Evolutionary conservation across 108 stramenopile genomes (phyloP).

Genomic region (Cyclostephanos tholiformis): DNA sequence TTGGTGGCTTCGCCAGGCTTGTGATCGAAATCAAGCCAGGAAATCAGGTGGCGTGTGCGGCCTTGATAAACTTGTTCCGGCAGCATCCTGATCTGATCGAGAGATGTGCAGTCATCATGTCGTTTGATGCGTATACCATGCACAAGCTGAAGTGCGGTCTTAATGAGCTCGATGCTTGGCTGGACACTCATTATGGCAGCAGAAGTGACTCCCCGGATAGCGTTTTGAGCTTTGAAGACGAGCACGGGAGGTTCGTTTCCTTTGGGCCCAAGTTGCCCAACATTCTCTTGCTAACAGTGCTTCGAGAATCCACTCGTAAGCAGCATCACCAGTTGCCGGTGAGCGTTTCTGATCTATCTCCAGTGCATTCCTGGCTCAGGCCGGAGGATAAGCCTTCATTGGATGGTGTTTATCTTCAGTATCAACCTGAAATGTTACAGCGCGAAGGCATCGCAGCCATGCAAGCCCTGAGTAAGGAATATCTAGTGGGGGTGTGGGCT

Average conservation of each 20-base stretch:
- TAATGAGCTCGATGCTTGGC: slow-evolving; percentile 20
- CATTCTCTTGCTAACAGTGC: slow-evolving; percentile 68
- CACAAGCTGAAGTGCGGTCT: slow-evolving; percentile 65
- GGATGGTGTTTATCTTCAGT: slow-evolving; percentile 81
- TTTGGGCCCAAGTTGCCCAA: slow-evolving; percentile 43
- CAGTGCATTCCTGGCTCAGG: slow-evolving; percentile 60
- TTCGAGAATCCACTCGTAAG: slow-evolving; percentile 38
- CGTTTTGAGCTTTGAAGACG: slow-evolving; percentile 10
- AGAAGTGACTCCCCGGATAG: slow-evolving; percentile 18
- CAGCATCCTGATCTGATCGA: slow-evolving; percentile 65
- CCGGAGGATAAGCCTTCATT: slow-evolving; percentile 48
- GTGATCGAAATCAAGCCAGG: slow-evolving; percentile 84
- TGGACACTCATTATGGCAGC: slow-evolving; percentile 1
- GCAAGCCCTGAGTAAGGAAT: slow-evolving; percentile 45
- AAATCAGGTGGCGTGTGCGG: slow-evolving; percentile 65
- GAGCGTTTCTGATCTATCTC: slow-evolving; percentile 54
- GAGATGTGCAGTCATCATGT: slow-evolving; percentile 69
- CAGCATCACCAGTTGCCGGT: slow-evolving; percentile 54
- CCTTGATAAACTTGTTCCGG: slow-evolving; percentile 62
- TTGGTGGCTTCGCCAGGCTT: slow-evolving; percentile 58
- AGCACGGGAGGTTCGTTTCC: background rate
- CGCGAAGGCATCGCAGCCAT: slow-evolving; percentile 52
- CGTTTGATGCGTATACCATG: slow-evolving; percentile 76
- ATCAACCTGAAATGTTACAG: slow-evolving; percentile 64
- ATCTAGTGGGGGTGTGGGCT: slow-evolving; percentile 67